Conservation (phyloP, 495 filamentous ascomycete species). For the Penicillium argentinense region DNA sequence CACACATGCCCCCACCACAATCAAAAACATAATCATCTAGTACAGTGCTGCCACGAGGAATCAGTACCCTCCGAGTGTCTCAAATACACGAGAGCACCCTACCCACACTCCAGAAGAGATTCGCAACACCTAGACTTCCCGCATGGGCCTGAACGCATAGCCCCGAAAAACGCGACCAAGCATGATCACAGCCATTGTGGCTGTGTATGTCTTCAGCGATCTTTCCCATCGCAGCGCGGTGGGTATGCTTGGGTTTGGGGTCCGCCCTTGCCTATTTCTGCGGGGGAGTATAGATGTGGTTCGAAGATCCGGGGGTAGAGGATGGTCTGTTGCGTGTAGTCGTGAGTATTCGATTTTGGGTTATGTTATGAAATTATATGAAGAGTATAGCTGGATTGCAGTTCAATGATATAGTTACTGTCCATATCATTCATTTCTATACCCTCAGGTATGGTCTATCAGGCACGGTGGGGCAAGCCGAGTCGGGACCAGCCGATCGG, state of each 20-base stretch:
- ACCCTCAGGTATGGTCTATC: not conserved
- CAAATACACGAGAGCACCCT: not conserved
- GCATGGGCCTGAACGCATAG: not conserved
- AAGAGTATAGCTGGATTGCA: not conserved
- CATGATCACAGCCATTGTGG: not conserved
- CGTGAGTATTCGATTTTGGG: not conserved
- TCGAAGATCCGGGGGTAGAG: too few relatives aligned
- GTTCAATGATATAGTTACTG: not conserved
- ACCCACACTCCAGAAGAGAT: not conserved
- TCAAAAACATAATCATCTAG: not conserved
- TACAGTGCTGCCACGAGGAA: not conserved
- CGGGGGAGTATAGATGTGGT: not conserved
- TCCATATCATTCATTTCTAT: not conserved
- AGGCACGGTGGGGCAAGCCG: not conserved
- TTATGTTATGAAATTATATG: not conserved
- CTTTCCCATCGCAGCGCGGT: not conserved
- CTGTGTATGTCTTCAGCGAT: not conserved
- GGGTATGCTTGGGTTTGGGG: not conserved
- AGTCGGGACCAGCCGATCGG: slow-evolving; percentile 1
- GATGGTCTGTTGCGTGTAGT: too few relatives aligned
- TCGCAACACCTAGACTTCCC: not conserved
- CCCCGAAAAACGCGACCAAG: not conserved
- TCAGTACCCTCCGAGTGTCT: not conserved
- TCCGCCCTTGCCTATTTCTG: not conserved
- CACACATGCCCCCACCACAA: not conserved